Conservation (phyloP, 345 rosid species). For the Xanthoceras sorbifolium region DNA sequence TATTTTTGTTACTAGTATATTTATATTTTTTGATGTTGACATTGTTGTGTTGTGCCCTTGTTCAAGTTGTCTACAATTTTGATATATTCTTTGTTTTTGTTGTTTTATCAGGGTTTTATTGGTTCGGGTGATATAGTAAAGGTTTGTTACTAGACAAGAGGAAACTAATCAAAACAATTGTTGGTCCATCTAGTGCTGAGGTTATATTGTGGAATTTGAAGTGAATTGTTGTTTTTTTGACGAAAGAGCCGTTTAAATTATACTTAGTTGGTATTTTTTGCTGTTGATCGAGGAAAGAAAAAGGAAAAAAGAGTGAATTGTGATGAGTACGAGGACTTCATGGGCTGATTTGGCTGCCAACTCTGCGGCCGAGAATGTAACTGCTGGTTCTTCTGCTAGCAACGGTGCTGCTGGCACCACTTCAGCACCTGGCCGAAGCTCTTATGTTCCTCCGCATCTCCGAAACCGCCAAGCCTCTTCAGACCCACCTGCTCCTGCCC, state of each 20-base stretch:
- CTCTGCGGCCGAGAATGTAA: constrained; percentile 74
- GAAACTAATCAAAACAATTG: neutral
- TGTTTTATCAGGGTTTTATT: constrained; percentile 29
- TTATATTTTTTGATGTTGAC: neutral
- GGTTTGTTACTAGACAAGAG: neutral
- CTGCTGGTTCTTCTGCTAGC: constrained; percentile 47
- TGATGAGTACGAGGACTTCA: constrained; percentile 67
- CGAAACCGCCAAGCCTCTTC: constrained; percentile 61
- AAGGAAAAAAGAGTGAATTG: constrained; percentile 28
- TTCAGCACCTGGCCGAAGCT: constrained; percentile 43
- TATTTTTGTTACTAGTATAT: neutral
- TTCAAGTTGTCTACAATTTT: neutral
- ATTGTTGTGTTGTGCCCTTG: neutral
- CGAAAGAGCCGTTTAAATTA: neutral
- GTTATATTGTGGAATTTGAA: constrained; percentile 19
- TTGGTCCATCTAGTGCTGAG: neutral
- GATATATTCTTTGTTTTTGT: neutral
- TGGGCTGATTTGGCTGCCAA: constrained; percentile 98
- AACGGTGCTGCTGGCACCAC: constrained; percentile 36
- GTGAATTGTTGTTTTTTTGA: constrained; percentile 9
- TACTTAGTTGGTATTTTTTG: constrained; percentile 4
- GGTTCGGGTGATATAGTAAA: constrained; percentile 12
- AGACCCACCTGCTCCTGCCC: constrained; percentile 51
- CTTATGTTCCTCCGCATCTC: constrained; percentile 90
- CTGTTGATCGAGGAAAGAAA: constrained; percentile 6